Evolutionary conservation across 2,329 filamentous ascomycete genomes (phyloP).

Genomic region (Claviceps sp.): DNA sequence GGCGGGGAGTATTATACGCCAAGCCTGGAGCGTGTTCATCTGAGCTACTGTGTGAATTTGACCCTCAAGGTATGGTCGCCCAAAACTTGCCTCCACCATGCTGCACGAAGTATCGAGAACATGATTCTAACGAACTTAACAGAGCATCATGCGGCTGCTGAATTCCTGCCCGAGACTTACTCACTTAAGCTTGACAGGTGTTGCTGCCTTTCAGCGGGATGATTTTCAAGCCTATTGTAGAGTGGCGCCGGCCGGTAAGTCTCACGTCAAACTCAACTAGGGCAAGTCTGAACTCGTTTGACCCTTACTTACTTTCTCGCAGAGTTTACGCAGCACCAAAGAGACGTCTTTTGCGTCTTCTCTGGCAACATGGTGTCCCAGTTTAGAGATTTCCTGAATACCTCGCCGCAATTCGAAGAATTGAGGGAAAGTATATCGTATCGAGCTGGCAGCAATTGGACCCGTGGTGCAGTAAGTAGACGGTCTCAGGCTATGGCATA

Average conservation of each 20-base stretch:
- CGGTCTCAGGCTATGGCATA: constrained; percentile 9
- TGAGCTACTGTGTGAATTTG: constrained; percentile 85
- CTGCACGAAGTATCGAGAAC: neutral
- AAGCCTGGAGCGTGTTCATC: constrained; percentile 82
- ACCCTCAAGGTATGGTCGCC: constrained; percentile 56
- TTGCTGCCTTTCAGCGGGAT: constrained; percentile 75
- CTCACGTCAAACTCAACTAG: neutral
- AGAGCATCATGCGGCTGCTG: constrained; percentile 83
- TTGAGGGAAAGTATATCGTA: constrained; percentile 21
- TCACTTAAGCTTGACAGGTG: constrained; percentile 86
- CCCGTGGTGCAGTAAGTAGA: constrained; percentile 6
- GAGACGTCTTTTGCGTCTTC: constrained; percentile 94
- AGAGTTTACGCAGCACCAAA: constrained; percentile 93
- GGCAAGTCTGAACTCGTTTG: neutral
- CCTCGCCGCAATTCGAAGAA: constrained; percentile 31
- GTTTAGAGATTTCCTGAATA: constrained; percentile 68
- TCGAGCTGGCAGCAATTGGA: constrained; percentile 7
- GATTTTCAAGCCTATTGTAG: constrained; percentile 80
- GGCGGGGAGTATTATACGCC: constrained; percentile 41
- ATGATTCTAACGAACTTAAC: constrained; percentile 2
- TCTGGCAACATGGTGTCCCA: constrained; percentile 71
- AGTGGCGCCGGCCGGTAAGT: constrained; percentile 59
- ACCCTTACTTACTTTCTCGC: neutral
- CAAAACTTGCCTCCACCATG: neutral
- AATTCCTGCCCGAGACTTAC: constrained; percentile 88